Evolutionary conservation across 2,329 filamentous ascomycete genomes (phyloP), one percentile per base, ranked within the genome.

Genomic region (Madurella mycetomatis): DNA sequence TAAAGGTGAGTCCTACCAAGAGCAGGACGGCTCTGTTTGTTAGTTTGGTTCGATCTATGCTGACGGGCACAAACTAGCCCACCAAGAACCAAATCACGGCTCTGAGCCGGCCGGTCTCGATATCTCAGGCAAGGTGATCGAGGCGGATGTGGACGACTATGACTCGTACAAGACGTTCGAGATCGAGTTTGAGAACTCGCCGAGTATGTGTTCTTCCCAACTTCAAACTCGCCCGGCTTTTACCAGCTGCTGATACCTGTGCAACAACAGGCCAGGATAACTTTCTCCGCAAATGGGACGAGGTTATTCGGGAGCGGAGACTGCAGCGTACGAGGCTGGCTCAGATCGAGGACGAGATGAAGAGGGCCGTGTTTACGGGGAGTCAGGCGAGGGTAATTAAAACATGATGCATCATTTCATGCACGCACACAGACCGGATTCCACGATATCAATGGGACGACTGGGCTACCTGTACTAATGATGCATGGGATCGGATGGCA

Each of bases 101-200:
- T 48, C 55, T 2, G 64, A 67, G 41, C 54, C 57, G 8, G 64
- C 64, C 9, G 64, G 57, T 2, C 42, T 66, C 2, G 60, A 65
- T 41, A 66, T 66, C 15, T 57, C 63, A 34, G 64, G 65, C 31
- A 58, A 59, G 43, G 47, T 57, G 4, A 57, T 57, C 9, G 59
- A 66, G 34, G 56, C 60, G 9, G 64, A 67, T 18, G 47, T 64
- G 12, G 64, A 61, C 13, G 57, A 54, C 1, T 67, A 62, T 49
- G 62, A 64, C 18, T 54, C 65, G 13, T 67, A 66, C 51, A 66
- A 66, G 58, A 66, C 62, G 40, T 64, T 66, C 43, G 65, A 67
- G 50, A 65, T 67, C 47, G 65, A 67, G 47, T 67, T 67, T 60
- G 65, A 67, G 59, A 67, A 58, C 46, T 62, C 60, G 34, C 62